Base-by-base conservation (phyloP, 257 asterid species). In the Thymus quinquecostatus region DNA sequence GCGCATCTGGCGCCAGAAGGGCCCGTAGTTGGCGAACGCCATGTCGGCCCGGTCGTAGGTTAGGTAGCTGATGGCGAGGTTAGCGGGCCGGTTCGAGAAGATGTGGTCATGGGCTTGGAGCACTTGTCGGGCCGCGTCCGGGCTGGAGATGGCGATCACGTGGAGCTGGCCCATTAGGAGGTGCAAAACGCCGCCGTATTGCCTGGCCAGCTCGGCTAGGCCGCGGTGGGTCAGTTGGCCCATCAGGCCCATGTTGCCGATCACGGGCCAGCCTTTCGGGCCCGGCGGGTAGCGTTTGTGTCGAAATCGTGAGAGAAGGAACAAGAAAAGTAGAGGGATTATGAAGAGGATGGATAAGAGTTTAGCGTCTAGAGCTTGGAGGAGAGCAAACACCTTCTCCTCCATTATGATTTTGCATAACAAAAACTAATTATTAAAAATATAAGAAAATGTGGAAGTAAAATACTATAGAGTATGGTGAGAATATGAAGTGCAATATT, bases 1-100 rank as follows among this genome's bases (percentile, higher is more conserved):
- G 9, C 98, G 83, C 96, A 92, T 89, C 77, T 92, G 93, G 40
- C 98, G 89, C 98, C 98, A 92, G 73, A 89, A 92, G 3, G 96
- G 96, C 45, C 98, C 98, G 80, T 92, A 88, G 65, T 89, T 81
- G 1, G 96, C 96, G 69, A 92, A 92, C 5, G 96, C 98, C 96
- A 92, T 89, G 77, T 92, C 97, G 3, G 95, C 96, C 3, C 95
- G 44, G 29, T 87, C 88, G 61, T 92, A 92, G 5, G 96, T 87
- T 3, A 92, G 13, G 86, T 89, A 92, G 4, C 84, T 83, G 9
- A 89, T 88, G 70, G 96, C 98, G 27, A 80, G 71, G 8, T 86
- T 85, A 0, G 96, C 96, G 6, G 98, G 98, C 13, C 98, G 83
- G 82, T 89, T 89, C 13, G 98, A 88, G 82, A 86, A 89, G 28